Base-by-base conservation (phyloP, 129 eudicot genomes). In the Flaveria ramosissima region DNA sequence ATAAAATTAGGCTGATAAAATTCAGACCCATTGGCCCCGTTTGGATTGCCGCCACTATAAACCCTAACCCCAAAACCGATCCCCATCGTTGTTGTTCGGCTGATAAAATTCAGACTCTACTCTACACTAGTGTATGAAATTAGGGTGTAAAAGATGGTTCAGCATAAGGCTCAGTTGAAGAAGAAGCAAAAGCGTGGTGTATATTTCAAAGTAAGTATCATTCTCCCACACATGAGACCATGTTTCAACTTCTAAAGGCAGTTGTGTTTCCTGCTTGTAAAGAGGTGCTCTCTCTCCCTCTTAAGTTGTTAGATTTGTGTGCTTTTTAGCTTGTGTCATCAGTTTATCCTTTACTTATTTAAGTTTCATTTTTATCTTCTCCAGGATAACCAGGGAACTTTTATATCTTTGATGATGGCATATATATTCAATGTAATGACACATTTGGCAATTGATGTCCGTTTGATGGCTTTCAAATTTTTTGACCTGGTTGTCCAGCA, bases 401-500 rank as follows among this genome's bases (percentile, higher is more conserved):
- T 91, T 16, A 74, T 89, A 80, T 89, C 97, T 7, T 81, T 94
- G 85, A 82, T 89, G 87, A 89, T 94, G 97, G 84, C 93, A 63
- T 94, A 94, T 78, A 86, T 91, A 41, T 94, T 94, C 69, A 89
- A 83, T 80, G 97, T 96, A 53, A 94, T 94, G 99, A 89, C 96
- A 16, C 96, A 94, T 85, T 80, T 91, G 84, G 69, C 93, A 36
- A 68, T 89, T 24, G 99, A 94, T 75, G 86, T 91, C 7, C 91
- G 97, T 60, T 83, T 94, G 85, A 91, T 89, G 96, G 97, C 99
- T 73, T 94, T 91, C 84, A 94, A 86, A 65, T 94, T 83, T 81
- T 82, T 87, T 65, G 99, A 94, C 71, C 91, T 94, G 39, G 82
- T 94, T 77, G 82, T 94, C 73, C 96, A 86, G 73, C 74, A 80